Conservation (phyloP, 2,329 filamentous ascomycete genomes). For the Talaromyces sp. region DNA sequence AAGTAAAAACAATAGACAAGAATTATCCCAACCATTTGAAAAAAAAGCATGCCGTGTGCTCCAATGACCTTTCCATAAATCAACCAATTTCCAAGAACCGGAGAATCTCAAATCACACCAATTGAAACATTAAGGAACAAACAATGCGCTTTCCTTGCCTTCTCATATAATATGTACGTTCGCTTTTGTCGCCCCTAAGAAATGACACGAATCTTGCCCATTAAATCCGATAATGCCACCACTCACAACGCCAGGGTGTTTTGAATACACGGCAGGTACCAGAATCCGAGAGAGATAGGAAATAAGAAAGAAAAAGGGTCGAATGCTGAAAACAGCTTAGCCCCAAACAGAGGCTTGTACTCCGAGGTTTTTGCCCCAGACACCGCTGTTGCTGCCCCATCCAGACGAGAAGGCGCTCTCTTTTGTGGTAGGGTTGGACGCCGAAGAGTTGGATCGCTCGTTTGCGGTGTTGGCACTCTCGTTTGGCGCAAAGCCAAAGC, state of each 20-base stretch:
- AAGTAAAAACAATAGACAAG: constrained; percentile 4
- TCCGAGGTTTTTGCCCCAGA: constrained; percentile 83
- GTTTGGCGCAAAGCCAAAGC: constrained; percentile 64
- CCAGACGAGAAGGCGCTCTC: constrained; percentile 50
- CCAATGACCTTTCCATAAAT: constrained; percentile 24
- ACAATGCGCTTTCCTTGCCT: constrained; percentile 24
- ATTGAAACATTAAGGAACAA: constrained; percentile 13
- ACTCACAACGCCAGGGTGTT: constrained; percentile 20
- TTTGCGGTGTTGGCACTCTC: constrained; percentile 42
- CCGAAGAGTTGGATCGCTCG: constrained; percentile 55
- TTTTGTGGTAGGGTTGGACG: constrained; percentile 55
- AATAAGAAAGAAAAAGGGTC: constrained; percentile 19
- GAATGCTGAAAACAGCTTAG: constrained; percentile 42
- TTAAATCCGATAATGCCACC: constrained; percentile 14
- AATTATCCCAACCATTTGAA: constrained; percentile 2
- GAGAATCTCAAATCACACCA: constrained; percentile 12
- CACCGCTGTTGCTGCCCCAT: constrained; percentile 76
- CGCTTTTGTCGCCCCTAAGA: constrained; percentile 25
- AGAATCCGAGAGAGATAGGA: constrained; percentile 10
- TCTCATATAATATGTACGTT: constrained; percentile 32
- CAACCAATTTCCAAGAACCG: constrained; percentile 19
- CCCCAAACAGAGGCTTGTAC: constrained; percentile 95
- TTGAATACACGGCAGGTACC: constrained; percentile 11
- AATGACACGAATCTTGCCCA: constrained; percentile 18
- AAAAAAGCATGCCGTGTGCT: constrained; percentile 25